Base-by-base conservation (phyloP, 2,329 filamentous ascomycete species). In the Aspergillus brunneoviolaceus region DNA sequence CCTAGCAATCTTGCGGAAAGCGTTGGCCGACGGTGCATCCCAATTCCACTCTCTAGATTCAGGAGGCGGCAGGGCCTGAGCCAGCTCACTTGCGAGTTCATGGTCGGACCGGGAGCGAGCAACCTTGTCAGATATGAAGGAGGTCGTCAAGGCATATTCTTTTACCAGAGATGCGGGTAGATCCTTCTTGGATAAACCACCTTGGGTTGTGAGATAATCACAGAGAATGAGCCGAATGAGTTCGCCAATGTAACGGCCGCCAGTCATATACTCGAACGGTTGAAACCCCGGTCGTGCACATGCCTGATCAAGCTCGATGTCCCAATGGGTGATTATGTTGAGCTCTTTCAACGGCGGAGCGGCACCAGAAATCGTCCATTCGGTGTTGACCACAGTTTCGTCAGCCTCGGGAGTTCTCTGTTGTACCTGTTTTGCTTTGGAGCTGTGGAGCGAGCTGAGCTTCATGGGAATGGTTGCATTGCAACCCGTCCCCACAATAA, bases 221-320 rank as follows among this genome's bases (percentile, higher is more conserved):
- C 87, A 74, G 57, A 92, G 81, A 62, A 90, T 85, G 58, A 92
- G 79, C 27, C 90, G 86, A 25, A 89, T 87, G 11, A 93, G 83
- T 74, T 93, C 90, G 54, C 90, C 90, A 4, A 93, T 81, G 70
- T 93, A 93, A 47, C 90, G 82, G 2, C 90, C 90, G 2, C 89
- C 85, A 0, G 89, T 92, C 88, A 94, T 91, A 75, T 93, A 94
- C 71, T 95, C 91, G 21, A 94, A 84, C 0, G 90, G 90, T 65
- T 94, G 90, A 67, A 94, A 92, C 0, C 90, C 90, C 0, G 90
- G 89, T 6, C 80, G 80, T 67, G 91, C 87, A 66, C 87, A 88
- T 50, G 86, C 83, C 4, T 76, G 75, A 66, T 92, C 89, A 5
- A 95, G 81, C 60, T 82, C 77, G 10, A 80, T 76, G 68, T 95